A percentile compares a stretch with the other conserved stretches of the same genome.
phyloP scores from a whole-genome alignment of 495 filamentous ascomycete genomes.

The Stereocaulon alpinum region DNA sequence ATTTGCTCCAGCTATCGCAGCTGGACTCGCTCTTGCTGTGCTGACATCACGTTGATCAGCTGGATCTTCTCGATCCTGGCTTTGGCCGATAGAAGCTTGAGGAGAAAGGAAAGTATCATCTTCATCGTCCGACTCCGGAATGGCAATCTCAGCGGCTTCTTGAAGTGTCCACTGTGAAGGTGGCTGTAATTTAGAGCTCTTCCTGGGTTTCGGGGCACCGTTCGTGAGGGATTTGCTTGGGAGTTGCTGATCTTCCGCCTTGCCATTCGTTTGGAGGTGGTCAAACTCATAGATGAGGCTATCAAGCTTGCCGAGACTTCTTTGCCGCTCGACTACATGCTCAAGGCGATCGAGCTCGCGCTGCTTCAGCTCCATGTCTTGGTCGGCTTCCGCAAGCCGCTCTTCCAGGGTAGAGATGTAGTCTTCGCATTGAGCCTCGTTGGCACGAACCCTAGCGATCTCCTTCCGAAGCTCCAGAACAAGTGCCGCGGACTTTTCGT shows the following conservation, averaged over 20 bases:
- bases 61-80: constrained; percentile 13
- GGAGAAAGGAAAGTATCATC: constrained; percentile 15
- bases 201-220: constrained; percentile 12
- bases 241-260: constrained; percentile 26
- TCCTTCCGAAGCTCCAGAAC: constrained; percentile 85
- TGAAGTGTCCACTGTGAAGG: constrained; percentile 28
- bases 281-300: constrained; percentile 85
- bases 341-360: constrained; percentile 89
- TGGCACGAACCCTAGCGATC: constrained; percentile 78
- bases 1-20: constrained; percentile 27
- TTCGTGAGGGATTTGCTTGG: constrained; percentile 17
- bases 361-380: constrained; percentile 93
- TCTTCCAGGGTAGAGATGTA: constrained; percentile 98
- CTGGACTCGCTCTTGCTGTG: constrained; percentile 24
- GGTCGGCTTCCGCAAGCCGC: constrained; percentile 87
- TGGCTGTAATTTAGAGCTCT: not conserved
- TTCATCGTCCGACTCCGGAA: constrained; percentile 45
- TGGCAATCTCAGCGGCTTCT: constrained; percentile 41
- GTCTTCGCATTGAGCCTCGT: constrained; percentile 78
- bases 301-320: constrained; percentile 90
- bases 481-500: constrained; percentile 81
- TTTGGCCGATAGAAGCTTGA: constrained; percentile 7
- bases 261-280: constrained; percentile 56
- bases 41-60: constrained; percentile 19
- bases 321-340: constrained; percentile 89